Base-by-base conservation (phyloP, 2,329 filamentous ascomycete genomes). In the Microsporum canis region DNA sequence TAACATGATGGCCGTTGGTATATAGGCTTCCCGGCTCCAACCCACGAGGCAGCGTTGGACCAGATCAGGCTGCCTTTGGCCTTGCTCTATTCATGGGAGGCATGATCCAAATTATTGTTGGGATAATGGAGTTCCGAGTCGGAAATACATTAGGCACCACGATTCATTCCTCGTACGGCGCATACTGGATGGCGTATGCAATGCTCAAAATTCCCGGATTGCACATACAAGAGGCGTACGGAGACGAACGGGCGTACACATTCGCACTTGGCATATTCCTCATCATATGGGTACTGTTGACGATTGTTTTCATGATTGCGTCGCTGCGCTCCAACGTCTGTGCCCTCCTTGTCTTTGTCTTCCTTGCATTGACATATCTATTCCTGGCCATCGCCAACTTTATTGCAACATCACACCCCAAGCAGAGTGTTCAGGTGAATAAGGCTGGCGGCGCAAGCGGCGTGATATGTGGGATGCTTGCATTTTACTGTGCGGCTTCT, bases 71-170 rank as follows among this genome's bases (percentile, higher is more conserved):
- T 23, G 61, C 64, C 0, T 69, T 71, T 59, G 69, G 69, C 31
- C 65, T 70, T 5, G 66, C 66, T 4, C 62, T 69, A 7, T 69
- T 71, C 64, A 68, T 71, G 62, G 69, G 69, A n/a, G 68, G 69
- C 14, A 61, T 64, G 5, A 65, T 67, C 36, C 67, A 70, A 47
- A 61, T 70, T 39, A 59, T 70, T 8, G 68, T 67, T 2, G 68
- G 68, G 5, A 59, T 70, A 31, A 75, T 78, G 71, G 71, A 78
- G 65, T 78, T 78, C 62, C 70, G 71, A 10, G 76, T 82, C 7
- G 82, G 82, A n/a, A 85, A 84, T 73, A 84, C 82, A 8, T 84
- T 84, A 59, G 83, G 82, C 76, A 81, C 81, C 34, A 84, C 82
- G 5, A 80, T 83, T 6, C 80, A 84, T 62, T 81, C 79, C 47